These are phyloP conservation scores for Jatropha podagrica DNA, from an alignment of 441 rosid species.

Conservation along the genomic window DNA sequence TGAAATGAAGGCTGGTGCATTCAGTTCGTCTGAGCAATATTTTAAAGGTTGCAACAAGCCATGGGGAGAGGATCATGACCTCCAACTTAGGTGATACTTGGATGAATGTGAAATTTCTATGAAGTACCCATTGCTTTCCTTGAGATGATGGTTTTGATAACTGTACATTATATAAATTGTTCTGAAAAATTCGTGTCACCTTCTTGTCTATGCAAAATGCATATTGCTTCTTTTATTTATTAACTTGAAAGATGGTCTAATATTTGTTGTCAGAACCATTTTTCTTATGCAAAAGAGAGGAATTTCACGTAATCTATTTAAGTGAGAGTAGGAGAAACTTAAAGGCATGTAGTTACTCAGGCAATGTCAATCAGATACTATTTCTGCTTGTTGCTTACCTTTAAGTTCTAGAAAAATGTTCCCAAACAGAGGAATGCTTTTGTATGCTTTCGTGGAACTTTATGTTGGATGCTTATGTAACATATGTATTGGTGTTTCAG, in stretches of 20 bases:
- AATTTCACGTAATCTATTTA: background rate
- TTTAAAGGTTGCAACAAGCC: slow-evolving; percentile 68
- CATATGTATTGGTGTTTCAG: background rate
- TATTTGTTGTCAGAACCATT: background rate
- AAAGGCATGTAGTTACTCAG: slow-evolving; percentile 7
- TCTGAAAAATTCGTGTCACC: background rate
- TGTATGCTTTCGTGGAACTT: too few species aligned
- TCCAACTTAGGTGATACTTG: slow-evolving; percentile 85
- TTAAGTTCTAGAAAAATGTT: background rate
- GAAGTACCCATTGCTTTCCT: slow-evolving; percentile 29
- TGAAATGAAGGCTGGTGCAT: slow-evolving; percentile 64
- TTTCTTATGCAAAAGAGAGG: slow-evolving; percentile 9
- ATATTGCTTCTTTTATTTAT: background rate
- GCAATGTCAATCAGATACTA: slow-evolving; percentile 4
- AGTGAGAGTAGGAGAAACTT: background rate
- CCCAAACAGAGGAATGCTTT: too few species aligned
- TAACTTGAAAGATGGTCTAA: background rate
- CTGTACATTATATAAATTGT: slow-evolving; percentile 4
- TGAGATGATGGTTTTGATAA: slow-evolving; percentile 16
- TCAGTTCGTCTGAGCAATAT: slow-evolving; percentile 55
- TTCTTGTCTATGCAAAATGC: slow-evolving; percentile 6
- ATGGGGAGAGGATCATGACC: slow-evolving; percentile 95
- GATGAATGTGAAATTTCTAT: slow-evolving; percentile 30
- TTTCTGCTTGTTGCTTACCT: slow-evolving; percentile 11
- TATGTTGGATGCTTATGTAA: slow-evolving; percentile 3